Evolutionary conservation across 192 early-diverging fungal genomes (phyloP), one percentile per base, ranked within the genome.

Genomic region (Coemansia sp.): DNA sequence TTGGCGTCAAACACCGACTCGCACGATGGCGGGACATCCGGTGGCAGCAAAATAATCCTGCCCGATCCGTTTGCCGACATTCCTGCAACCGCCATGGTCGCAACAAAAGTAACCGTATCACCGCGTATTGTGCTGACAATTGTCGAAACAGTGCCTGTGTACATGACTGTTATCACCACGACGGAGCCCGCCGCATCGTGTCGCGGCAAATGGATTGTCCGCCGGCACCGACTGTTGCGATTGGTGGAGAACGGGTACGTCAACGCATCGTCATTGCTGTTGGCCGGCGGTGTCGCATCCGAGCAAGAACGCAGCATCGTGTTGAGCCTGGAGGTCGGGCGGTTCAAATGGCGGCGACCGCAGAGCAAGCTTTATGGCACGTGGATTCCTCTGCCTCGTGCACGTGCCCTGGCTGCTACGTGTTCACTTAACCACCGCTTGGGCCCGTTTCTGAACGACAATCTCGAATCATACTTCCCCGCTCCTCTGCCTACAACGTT

Each of bases 321-420:
- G 7, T 82, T 97, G 23, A 90, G 89, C 52, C 81, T 97, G 62
- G 95, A 97, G 58, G 81, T 91, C 14, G 85, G 84, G 44, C 84
- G 89, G 47, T 86, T 90, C 53, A 87, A 92, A 49, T 84, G 87
- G 66, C 86, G 88, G 11, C 84, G 88, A 61, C 83, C 84, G 42
- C 81, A 85, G 21, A 87, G 86, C 26, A 79, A 83, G 61, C 76
- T 95, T 24, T 87, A 85, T 53, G 95, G 95, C 25, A 95, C 93
- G 5, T 97, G 95, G 95, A 92, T 97, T 53, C 95, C 95, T 8
- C 83, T 97, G 21, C 76, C 83, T 2, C 86, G 95, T 5, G 95
- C 92, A 6, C 85, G 89, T 23, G 90, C 90, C 5, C 81, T 97
- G 49, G 90, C 93, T 0, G 80, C 90, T 2, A 93, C 88, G 0